phyloP scores from a whole-genome alignment of 495 filamentous ascomycete genomes.

The Durotheca rogersii region DNA sequence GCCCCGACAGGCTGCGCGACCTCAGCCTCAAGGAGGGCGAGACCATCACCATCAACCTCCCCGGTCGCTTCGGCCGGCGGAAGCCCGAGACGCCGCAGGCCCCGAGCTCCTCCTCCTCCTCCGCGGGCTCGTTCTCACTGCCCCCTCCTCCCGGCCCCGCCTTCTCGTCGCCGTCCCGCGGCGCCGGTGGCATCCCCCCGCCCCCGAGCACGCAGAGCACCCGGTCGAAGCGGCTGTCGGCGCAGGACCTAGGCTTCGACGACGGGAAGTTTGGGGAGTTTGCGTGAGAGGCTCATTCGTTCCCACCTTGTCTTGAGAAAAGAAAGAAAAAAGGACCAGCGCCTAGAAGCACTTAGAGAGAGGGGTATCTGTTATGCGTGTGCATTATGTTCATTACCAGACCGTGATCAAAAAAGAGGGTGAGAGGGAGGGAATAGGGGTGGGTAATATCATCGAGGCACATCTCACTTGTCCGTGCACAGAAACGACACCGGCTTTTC shows the following conservation, averaged over 20 bases:
- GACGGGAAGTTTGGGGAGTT: conserved; percentile 69
- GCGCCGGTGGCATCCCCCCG: conserved; percentile 53
- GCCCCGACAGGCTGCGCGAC: conserved; percentile 58
- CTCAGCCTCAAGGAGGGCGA: conserved; percentile 81
- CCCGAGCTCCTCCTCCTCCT: conserved; percentile 14
- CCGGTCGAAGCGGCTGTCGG: conserved; percentile 52
- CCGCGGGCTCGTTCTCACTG: conserved; percentile 54
- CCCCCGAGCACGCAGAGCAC: conserved; percentile 59
- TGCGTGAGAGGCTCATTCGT: conserved; percentile 38
- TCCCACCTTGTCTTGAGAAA: too few species aligned
- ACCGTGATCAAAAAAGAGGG: too few species aligned
- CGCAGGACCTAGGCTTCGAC: conserved; percentile 61
- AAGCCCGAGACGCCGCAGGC: conserved; percentile 27
- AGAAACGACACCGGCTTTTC: too few species aligned
- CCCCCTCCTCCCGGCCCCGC: conserved; percentile 55
- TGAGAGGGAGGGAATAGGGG: too few species aligned
- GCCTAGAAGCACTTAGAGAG: too few species aligned
- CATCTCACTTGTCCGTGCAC: too few species aligned
- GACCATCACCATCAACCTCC: conserved; percentile 78
- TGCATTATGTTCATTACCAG: too few species aligned
- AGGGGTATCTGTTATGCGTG: too few species aligned
- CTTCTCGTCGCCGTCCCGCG: conserved; percentile 27
- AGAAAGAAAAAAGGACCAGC: too few species aligned
- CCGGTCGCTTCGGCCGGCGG: conserved; percentile 51
- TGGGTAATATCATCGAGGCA: too few species aligned